A percentile compares a stretch with the other conserved stretches of the same genome.
These are phyloP conservation scores for Nectriaceae sp. DNA, from an alignment of 2,329 filamentous ascomycete genomes.

Conservation along the genomic window DNA sequence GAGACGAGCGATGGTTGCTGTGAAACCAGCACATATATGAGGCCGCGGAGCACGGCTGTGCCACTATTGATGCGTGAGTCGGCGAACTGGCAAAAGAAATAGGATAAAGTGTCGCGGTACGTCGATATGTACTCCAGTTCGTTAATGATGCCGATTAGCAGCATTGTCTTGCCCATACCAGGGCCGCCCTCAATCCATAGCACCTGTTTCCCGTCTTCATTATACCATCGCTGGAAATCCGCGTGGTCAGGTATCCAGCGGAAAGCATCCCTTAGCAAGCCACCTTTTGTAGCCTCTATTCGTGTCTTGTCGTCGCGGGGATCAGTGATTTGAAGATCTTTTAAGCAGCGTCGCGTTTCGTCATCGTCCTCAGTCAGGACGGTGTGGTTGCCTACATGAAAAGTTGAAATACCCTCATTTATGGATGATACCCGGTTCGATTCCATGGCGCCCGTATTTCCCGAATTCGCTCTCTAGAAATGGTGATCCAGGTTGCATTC, in stretches of 20 bases:
- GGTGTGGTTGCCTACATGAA: too few species aligned
- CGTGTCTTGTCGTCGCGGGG: conserved; percentile 36
- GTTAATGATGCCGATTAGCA: conserved; percentile 41
- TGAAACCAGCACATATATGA: conserved; percentile 42
- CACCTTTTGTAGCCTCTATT: conserved; percentile 38
- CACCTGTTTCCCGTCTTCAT: conserved; percentile 17
- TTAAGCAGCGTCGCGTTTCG: conserved; percentile 20
- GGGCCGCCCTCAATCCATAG: conserved; percentile 43
- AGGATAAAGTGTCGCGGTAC: conserved; percentile 19
- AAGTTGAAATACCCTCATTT: too few species aligned
- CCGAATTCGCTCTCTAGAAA: too few species aligned
- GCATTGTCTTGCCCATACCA: conserved; percentile 48
- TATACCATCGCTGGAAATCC: conserved; percentile 18
- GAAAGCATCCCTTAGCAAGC: conserved; percentile 33
- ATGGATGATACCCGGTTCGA: too few species aligned
- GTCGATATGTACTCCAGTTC: conserved; percentile 31
- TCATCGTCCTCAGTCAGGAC: too few species aligned
- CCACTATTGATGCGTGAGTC: conserved; percentile 40
- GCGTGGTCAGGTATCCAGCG: conserved; percentile 36
- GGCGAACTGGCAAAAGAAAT: conserved; percentile 48
- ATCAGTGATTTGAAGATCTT: conserved; percentile 30
- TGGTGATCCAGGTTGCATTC: too few species aligned
- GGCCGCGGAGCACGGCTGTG: conserved; percentile 41
- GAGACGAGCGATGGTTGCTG: conserved; percentile 37
- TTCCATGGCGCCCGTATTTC: too few species aligned